Evolutionary conservation across 2,329 filamentous ascomycete genomes (phyloP), one percentile per base, ranked within the genome.

Genomic region (Botrytis medusae): DNA sequence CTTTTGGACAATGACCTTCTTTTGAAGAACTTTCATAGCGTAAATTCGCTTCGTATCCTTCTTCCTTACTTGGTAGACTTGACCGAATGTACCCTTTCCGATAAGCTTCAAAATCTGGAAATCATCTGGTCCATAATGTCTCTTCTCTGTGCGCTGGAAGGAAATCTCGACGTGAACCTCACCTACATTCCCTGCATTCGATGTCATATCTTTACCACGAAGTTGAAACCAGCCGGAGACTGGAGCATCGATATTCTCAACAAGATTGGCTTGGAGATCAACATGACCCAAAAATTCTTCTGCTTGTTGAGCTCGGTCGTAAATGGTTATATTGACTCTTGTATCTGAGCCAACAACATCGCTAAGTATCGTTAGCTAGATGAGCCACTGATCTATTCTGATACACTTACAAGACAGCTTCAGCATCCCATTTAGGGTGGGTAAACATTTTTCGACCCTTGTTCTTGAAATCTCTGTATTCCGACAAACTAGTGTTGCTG

Each of bases 1-100:
- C 89, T 99, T 99, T 84, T 99, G 96, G 40, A 99, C 96, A 80
- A 99, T 99, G 71, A 99, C 96, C 86, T 99, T 99, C 87, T 99
- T 99, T 69, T 96, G 98, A 46, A 99, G 86, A 2, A 99, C 95
- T 83, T 99, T 99, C 96, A 99, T 99, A 75, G 96, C 96, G 80
- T 99, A 99, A 75, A 99, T 98, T 62, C 96, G 91, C 79, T 91
- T 90, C 0, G 95, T 98, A 82, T 99, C 96, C 86, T 93, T 96
- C 88, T 99, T 99, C 79, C 94, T 92, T 10, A 99, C 96, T 82
- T 99, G 96, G 82, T 98, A 99, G 2, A 99, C 96, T 82, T 99
- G 96, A 1, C 96, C 96, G 81, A 99, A 99, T 0, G 96, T 99
- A 72, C 96, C 96, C 84, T 98, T 98, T 75, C 96, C 96, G 77